Evolutionary conservation across 1,139 yeast genomes (phyloP), one percentile per base, ranked within the genome.

Genomic region (Kurtzmaniella quercitrusa): DNA sequence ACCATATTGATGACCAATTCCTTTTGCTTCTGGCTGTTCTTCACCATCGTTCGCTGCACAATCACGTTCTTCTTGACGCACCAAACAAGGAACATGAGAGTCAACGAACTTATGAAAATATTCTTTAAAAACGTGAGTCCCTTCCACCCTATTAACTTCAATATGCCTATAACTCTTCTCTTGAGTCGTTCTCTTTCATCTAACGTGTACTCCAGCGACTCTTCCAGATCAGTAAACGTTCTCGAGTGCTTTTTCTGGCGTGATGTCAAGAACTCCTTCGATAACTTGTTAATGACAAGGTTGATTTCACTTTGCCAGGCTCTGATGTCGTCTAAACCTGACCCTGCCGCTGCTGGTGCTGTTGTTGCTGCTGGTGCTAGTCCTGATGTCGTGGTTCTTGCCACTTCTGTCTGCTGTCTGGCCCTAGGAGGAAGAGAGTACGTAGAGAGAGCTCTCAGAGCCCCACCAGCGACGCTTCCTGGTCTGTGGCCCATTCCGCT

Each of bases 301-400:
- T 72, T 73, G 33, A 73, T 70, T 46, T 73, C 77, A 12, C 67
- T 65, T 52, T 73, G 78, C 78, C 78, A 73, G 18, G 58, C 61
- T 45, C 63, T 66, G 48, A 73, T 68, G 38, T 73, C 77, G 39
- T 68, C 74, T 45, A 64, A 46, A 8, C 31, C 33, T n/a, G 38
- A 19, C 3, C 19, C 23, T 3, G 21, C 34, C 11, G 12, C 15
- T 6, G 38, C 21, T 10, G 41, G 25, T 34, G 16, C 38, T 17
- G 21, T 33, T n/a, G 17, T 19, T 14, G 25, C 23, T 29, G 37
- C 11, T 18, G 41, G 29, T n/a, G 14, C 19, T 24, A 5, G n/a
- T 31, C 23, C 33, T 15, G 24, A 3, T 27, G 16, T 15, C 11
- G 16, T 16, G 4, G 27, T 16, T 18, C 19, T 3, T 11, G 25